A percentile compares a stretch with the other conserved stretches of the same genome.
phyloP scores from a whole-genome alignment of 23 red algal genomes.

The Gracilaria vermiculophylla region DNA sequence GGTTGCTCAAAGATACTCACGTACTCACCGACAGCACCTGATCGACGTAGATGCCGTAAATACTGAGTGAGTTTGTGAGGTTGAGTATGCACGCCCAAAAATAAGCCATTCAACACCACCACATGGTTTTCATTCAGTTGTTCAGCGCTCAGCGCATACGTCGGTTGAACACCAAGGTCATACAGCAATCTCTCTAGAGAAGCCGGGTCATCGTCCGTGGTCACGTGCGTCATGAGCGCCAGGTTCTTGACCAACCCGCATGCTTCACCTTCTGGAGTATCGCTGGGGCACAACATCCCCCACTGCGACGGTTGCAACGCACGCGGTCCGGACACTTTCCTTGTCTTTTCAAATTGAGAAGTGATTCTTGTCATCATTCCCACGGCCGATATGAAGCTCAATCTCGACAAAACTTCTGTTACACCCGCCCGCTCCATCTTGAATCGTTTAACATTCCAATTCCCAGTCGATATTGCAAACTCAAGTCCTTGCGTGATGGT shows the following conservation, averaged over 20 bases:
- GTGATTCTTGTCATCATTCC: constrained; percentile 99
- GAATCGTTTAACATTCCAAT: constrained; percentile 95
- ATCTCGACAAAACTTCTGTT: constrained; percentile 90
- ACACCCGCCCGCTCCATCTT: constrained; percentile 95
- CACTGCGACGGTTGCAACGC: constrained; percentile 95
- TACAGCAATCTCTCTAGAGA: constrained; percentile 81
- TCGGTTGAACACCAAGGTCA: constrained; percentile 80
- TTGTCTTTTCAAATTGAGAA: constrained; percentile 99
- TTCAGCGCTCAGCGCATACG: constrained; percentile 43
- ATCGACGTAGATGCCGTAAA: constrained; percentile 67
- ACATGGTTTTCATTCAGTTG: constrained; percentile 71
- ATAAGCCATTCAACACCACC: constrained; percentile 87
- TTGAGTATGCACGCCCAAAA: constrained; percentile 89
- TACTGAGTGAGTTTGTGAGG: constrained; percentile 51
- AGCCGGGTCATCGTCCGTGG: constrained; percentile 80
- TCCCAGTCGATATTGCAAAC: constrained; percentile 88
- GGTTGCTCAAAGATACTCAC: constrained; percentile 82
- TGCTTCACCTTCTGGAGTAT: constrained; percentile 98
- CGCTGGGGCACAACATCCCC: constrained; percentile 97
- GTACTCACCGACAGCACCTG: constrained; percentile 83
- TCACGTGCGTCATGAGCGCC: constrained; percentile 95
- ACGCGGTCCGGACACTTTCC: constrained; percentile 95
- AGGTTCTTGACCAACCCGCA: constrained; percentile 99
- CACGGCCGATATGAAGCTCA: constrained; percentile 90
- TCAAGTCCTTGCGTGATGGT: constrained; percentile 90